Evolutionary conservation across 345 rosid genomes (phyloP), one percentile per base, ranked within the genome.

Genomic region (Arabis hirsuta): DNA sequence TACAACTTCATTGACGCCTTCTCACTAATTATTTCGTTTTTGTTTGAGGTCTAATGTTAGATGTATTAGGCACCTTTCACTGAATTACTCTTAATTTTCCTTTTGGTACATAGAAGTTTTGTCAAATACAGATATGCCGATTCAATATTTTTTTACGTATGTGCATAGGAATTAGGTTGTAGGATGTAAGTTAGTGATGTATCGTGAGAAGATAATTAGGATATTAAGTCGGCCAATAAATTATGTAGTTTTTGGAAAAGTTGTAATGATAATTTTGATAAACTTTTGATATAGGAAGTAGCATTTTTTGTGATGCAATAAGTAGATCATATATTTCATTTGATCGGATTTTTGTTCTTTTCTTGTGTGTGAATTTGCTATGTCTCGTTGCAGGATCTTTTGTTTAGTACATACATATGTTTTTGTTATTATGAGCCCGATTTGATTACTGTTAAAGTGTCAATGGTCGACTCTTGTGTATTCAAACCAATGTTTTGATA

Each of bases 101-200:
- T 7, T 22, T 11, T 45, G 44, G 61, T 10, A 13, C 55, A 43
- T 43, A 29, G 7, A 4, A 19, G 7, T 12, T 46, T 26, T 70
- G 74, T 38, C 51, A 19, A 22, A n/a, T 42, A 42, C 39, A 38
- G 7, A 47, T 38, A 51, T 29, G 24, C 48, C 24, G 50, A 65
- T 51, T 51, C 14, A 32, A 6, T 29, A 29, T 34, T 34, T 6
- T 6, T 34, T 34, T 34, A 2, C 2, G 9, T 34, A 22, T 22
- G 1, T 22, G 24, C 24, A 22, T 22, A 22, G 24, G 24, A 22
- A 22, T 1, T 1, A 6, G 3, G 13, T 48, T 63, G 68, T 31
- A 46, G 55, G 68, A 22, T 22, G 24, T 22, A 22, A 22, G 24
- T 22, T 22, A 22, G 24, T 22, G 1, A 22, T 22, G 24, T 22